Evolutionary conservation across 345 rosid genomes (phyloP).

Genomic region (Aethionema arabicum): DNA sequence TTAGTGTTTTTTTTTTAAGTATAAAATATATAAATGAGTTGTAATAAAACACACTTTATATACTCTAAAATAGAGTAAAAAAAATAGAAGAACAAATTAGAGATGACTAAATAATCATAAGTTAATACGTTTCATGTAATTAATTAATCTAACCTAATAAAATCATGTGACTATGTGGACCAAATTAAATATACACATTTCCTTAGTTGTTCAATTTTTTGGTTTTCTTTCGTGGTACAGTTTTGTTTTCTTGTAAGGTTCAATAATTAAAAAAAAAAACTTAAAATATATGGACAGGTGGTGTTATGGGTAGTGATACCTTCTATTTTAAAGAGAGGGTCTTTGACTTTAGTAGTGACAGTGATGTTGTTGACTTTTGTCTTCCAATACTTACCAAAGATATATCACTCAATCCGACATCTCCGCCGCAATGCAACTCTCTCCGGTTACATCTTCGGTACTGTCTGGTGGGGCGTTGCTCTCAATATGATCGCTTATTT

Average conservation of each 20-base stretch:
- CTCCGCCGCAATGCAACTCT: slow-evolving; percentile 82
- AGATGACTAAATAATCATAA: slow-evolving; percentile 7
- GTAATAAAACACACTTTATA: no score
- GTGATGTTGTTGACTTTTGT: slow-evolving; percentile 62
- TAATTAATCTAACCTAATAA: slow-evolving; percentile 17
- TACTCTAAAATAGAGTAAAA: no score
- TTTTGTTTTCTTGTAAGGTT: slow-evolving; percentile 25
- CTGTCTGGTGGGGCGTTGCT: slow-evolving; percentile 96
- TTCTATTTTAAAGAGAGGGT: slow-evolving; percentile 53
- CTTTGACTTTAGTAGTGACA: slow-evolving; percentile 64
- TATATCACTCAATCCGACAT: slow-evolving; percentile 80
- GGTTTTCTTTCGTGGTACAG: slow-evolving; percentile 22
- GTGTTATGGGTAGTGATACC: slow-evolving; percentile 84
- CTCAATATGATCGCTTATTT: slow-evolving; percentile 94
- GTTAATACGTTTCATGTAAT: slow-evolving; percentile 17
- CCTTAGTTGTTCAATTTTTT: slow-evolving; percentile 13
- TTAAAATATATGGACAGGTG: slow-evolving; percentile 48
- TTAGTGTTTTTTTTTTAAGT: no score
- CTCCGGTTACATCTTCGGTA: slow-evolving; percentile 93
- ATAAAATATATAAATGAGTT: no score
- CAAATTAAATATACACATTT: slow-evolving; percentile 28
- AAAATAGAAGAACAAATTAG: no score
- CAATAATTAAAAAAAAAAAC: slow-evolving; percentile 3
- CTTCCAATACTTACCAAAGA: slow-evolving; percentile 95
- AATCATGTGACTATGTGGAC: slow-evolving; percentile 34